These are phyloP conservation scores for Globisporangium middletonii DNA, from an alignment of 352 stramenopile genomes.

Conservation along the genomic window DNA sequence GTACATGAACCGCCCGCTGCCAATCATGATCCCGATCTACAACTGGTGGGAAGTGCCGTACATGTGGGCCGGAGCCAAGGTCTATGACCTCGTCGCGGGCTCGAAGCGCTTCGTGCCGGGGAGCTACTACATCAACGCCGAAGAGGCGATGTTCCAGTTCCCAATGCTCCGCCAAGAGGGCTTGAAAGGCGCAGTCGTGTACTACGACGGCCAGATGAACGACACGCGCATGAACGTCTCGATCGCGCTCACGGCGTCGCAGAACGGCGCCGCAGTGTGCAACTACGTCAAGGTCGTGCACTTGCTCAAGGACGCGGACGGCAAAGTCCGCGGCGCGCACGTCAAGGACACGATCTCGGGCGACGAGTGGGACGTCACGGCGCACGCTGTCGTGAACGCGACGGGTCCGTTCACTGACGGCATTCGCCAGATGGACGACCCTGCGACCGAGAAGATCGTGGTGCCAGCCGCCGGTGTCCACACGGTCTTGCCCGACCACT, in stretches of 20 bases:
- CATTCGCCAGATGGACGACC: slow-evolving; percentile 92
- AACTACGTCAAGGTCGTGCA: slow-evolving; percentile 90
- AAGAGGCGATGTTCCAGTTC: slow-evolving; percentile 93
- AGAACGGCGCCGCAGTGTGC: slow-evolving; percentile 87
- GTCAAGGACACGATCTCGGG: slow-evolving; percentile 88
- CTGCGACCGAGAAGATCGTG: slow-evolving; percentile 85
- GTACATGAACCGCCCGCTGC: slow-evolving; percentile 93
- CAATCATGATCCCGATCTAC: slow-evolving; percentile 96
- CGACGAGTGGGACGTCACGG: slow-evolving; percentile 87
- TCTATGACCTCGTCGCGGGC: slow-evolving; percentile 91
- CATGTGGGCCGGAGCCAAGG: slow-evolving; percentile 91
- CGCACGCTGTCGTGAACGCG: slow-evolving; percentile 91
- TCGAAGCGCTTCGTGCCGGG: slow-evolving; percentile 84
- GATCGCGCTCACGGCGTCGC: slow-evolving; percentile 91
- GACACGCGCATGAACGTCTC: slow-evolving; percentile 94
- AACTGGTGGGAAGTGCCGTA: slow-evolving; percentile 94
- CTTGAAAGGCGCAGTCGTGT: slow-evolving; percentile 90
- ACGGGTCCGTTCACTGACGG: slow-evolving; percentile 92
- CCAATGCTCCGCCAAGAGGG: slow-evolving; percentile 91
- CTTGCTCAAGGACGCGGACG: slow-evolving; percentile 84
- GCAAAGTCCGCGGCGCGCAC: slow-evolving; percentile 79
- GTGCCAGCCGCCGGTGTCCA: slow-evolving; percentile 93
- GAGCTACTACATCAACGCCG: slow-evolving; percentile 88
- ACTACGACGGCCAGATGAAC: slow-evolving; percentile 92
- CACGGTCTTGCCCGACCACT: slow-evolving; percentile 94